A percentile compares a stretch with the other conserved stretches of the same genome.
These are phyloP conservation scores for Vanderwaltozyma yarrowii DNA, from an alignment of 805 yeast species.

Conservation along the genomic window DNA sequence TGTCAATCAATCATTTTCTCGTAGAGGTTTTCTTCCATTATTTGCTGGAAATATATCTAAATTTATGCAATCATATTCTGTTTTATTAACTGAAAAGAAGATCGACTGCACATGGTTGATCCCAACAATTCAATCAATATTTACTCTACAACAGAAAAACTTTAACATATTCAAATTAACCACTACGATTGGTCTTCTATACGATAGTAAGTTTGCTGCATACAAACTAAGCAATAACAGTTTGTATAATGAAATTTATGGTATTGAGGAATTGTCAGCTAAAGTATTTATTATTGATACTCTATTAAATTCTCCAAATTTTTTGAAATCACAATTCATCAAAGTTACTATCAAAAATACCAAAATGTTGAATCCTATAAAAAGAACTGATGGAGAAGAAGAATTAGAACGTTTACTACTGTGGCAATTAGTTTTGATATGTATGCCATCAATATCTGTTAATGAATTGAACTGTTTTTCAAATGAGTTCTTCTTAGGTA, in stretches of 20 bases:
- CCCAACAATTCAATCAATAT: conserved; percentile 36
- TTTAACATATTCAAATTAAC: conserved; percentile 53
- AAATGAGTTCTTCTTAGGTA: not conserved
- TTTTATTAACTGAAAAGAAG: conserved; percentile 30
- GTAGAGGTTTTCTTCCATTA: conserved; percentile 60
- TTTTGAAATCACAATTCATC: conserved; percentile 18
- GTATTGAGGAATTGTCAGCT: conserved; percentile 45
- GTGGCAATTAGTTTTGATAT: conserved; percentile 41
- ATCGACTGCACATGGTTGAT: conserved; percentile 37
- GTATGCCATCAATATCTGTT: conserved; percentile 25
- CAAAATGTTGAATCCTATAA: conserved; percentile 39
- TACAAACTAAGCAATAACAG: conserved; percentile 22
- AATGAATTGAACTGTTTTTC: not conserved
- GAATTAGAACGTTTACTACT: conserved; percentile 53
- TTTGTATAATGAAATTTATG: conserved; percentile 43
- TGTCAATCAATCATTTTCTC: conserved; percentile 40
- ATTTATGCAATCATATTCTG: conserved; percentile 31
- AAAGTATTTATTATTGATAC: conserved; percentile 42
- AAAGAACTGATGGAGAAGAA: conserved; percentile 57
- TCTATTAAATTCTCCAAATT: conserved; percentile 27
- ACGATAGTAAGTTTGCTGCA: conserved; percentile 34
- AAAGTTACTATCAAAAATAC: conserved; percentile 25
- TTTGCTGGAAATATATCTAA: conserved; percentile 38
- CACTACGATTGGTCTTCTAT: conserved; percentile 41
- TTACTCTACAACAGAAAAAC: conserved; percentile 42